Percentiles rank a stretch among this genome's conserved stretches.
Conservation (phyloP, 2,329 filamentous ascomycete genomes). For the Atkinsonella hypoxylon region DNA sequence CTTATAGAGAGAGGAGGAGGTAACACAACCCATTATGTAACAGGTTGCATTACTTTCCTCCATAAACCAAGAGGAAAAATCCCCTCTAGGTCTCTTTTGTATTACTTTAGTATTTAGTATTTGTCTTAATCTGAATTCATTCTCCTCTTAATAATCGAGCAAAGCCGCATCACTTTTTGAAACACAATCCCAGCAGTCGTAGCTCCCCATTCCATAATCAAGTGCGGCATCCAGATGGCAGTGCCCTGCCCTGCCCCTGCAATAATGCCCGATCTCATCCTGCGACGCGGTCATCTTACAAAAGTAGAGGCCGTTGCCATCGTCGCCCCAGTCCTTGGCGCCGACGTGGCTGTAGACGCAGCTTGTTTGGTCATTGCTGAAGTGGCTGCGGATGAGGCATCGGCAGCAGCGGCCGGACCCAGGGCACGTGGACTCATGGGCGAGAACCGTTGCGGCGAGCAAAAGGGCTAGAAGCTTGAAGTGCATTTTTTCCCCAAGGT, state of each 20-base stretch:
- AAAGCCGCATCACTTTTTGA: too few relatives aligned
- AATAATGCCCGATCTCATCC: neutral
- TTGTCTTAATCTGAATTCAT: too few relatives aligned
- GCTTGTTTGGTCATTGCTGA: neutral
- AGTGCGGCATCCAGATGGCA: neutral
- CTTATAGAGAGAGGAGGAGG: too few relatives aligned
- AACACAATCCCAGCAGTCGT: neutral
- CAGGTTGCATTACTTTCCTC: too few relatives aligned
- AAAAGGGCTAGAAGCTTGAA: neutral
- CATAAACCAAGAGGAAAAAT: too few relatives aligned
- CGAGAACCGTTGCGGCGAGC: neutral
- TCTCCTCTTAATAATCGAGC: too few relatives aligned
- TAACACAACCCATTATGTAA: too few relatives aligned
- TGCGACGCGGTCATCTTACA: neutral
- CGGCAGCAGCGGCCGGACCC: neutral
- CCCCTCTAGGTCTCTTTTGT: too few relatives aligned
- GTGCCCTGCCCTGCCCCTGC: neutral
- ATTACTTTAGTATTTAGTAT: too few relatives aligned
- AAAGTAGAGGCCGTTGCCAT: slow-evolving; percentile 1
- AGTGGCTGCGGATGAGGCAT: neutral
- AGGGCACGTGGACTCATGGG: neutral
- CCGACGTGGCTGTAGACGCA: neutral
- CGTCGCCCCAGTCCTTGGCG: neutral
- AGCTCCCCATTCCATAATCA: neutral
- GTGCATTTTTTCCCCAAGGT: neutral